Evolutionary conservation across 2,329 filamentous ascomycete genomes (phyloP).

Genomic region (Xylariaceae sp.): DNA sequence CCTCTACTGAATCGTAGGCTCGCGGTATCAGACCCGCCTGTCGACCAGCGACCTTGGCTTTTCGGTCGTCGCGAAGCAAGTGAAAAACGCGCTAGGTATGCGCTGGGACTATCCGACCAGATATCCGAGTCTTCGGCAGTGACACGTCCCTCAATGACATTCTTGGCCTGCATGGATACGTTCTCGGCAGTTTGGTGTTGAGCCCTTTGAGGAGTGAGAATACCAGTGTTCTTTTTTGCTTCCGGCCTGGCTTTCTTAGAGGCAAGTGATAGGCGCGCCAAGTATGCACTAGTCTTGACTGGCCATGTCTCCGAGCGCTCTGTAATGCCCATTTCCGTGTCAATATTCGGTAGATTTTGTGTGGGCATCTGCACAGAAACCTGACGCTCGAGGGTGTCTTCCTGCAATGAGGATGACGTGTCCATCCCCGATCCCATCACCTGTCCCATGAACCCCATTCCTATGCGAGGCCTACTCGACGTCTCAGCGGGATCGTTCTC

Average conservation of each 20-base stretch:
- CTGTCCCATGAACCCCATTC: neutral
- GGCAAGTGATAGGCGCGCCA: slow-evolving; percentile 26
- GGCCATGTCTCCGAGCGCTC: slow-evolving; percentile 17
- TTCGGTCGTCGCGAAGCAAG: slow-evolving; percentile 19
- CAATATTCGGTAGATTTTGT: slow-evolving; percentile 7
- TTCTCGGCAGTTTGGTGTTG: slow-evolving; percentile 5
- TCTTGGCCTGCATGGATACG: slow-evolving; percentile 10
- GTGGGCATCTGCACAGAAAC: slow-evolving; percentile 7
- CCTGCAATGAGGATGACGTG: slow-evolving; percentile 10
- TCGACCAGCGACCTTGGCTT: slow-evolving; percentile 15
- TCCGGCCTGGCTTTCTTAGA: slow-evolving; percentile 17
- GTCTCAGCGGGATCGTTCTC: neutral
- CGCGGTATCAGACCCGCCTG: slow-evolving; percentile 21
- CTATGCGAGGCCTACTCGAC: neutral
- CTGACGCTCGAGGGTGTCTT: neutral
- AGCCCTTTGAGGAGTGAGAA: neutral
- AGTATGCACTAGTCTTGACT: slow-evolving; percentile 24
- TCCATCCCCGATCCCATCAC: slow-evolving; percentile 2
- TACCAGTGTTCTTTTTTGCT: slow-evolving; percentile 6
- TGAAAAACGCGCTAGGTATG: slow-evolving; percentile 26
- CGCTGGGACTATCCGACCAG: slow-evolving; percentile 22
- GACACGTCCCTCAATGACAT: slow-evolving; percentile 7
- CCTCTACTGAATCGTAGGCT: slow-evolving; percentile 27
- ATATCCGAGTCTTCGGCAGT: slow-evolving; percentile 15
- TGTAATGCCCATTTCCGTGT: slow-evolving; percentile 1